A percentile compares a stretch with the other conserved stretches of the same genome.
Conservation (phyloP, 352 stramenopile species). For the Pythium pyrilobum region DNA sequence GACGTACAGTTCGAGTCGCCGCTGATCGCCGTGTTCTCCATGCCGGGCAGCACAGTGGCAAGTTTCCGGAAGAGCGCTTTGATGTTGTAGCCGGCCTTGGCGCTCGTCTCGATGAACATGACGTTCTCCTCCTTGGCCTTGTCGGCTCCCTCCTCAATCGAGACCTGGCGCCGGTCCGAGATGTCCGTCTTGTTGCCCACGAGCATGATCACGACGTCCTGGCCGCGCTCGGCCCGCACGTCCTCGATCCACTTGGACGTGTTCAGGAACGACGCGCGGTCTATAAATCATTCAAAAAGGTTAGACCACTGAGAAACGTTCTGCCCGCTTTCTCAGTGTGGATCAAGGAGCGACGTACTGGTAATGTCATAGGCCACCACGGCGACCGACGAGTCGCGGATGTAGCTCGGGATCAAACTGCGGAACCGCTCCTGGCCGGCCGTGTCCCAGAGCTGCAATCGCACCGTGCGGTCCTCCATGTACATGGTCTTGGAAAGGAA, state of each 20-base stretch:
- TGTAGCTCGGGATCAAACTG: slow-evolving; percentile 96
- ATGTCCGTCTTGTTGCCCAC: slow-evolving; percentile 99
- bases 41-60: slow-evolving; percentile 95
- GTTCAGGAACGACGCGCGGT: slow-evolving; percentile 97
- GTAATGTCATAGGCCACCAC: slow-evolving; percentile 99
- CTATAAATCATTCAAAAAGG: slow-evolving; percentile 22
- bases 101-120: slow-evolving; percentile 99
- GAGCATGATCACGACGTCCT: slow-evolving; percentile 99
- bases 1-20: slow-evolving; percentile 82
- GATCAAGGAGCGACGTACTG: slow-evolving; percentile 83
- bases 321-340: not conserved
- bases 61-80: slow-evolving; percentile 99
- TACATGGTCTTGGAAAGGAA: slow-evolving; percentile 99
- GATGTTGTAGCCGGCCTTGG: slow-evolving; percentile 98
- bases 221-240: slow-evolving; percentile 95
- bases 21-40: slow-evolving; percentile 88
- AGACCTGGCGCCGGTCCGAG: slow-evolving; percentile 94
- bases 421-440: slow-evolving; percentile 96
- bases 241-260: slow-evolving; percentile 99
- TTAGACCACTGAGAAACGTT: no score
- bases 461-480: slow-evolving; percentile 97
- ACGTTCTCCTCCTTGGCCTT: slow-evolving; percentile 97
- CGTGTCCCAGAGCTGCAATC: slow-evolving; percentile 99
- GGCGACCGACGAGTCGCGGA: slow-evolving; percentile 98
- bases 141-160: slow-evolving; percentile 97